Conservation (phyloP, 371 early-diverging fungal species). For the Mucor circinelloides region DNA sequence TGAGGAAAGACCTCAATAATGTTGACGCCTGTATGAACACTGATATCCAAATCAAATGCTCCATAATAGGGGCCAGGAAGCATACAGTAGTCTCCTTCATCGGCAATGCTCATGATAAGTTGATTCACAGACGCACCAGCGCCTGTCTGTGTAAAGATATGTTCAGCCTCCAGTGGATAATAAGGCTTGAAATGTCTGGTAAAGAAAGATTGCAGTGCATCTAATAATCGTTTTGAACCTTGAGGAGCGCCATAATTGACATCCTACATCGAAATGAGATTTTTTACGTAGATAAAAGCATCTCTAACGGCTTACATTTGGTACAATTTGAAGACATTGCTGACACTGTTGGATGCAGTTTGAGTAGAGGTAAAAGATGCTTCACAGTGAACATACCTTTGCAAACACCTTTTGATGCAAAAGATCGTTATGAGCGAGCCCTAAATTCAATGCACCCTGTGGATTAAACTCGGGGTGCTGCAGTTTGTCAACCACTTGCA, state of each 20-base stretch:
- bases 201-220: conserved; percentile 53
- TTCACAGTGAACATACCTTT: conserved; percentile 35
- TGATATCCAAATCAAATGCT: conserved; percentile 68
- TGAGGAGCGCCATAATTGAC: conserved; percentile 49
- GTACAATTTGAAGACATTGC: conserved; percentile 8
- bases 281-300: background rate
- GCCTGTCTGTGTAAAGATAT: conserved; percentile 71
- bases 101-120: conserved; percentile 59
- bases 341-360: background rate
- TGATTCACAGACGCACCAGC: conserved; percentile 66
- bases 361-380: background rate
- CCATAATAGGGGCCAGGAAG: conserved; percentile 78
- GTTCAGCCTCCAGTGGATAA: conserved; percentile 40
- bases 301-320: background rate
- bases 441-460: conserved; percentile 70
- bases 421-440: conserved; percentile 74
- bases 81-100: conserved; percentile 76
- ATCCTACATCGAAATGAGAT: conserved; percentile 28
- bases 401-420: conserved; percentile 47
- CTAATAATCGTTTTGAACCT: conserved; percentile 59
- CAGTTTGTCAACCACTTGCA: background rate
- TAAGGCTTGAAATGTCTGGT: conserved; percentile 63
- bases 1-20: conserved; percentile 49
- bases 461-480: conserved; percentile 46
- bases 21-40: conserved; percentile 51